phyloP scores from a whole-genome alignment of 139 green algal genomes.

The Choricystis sp. region DNA sequence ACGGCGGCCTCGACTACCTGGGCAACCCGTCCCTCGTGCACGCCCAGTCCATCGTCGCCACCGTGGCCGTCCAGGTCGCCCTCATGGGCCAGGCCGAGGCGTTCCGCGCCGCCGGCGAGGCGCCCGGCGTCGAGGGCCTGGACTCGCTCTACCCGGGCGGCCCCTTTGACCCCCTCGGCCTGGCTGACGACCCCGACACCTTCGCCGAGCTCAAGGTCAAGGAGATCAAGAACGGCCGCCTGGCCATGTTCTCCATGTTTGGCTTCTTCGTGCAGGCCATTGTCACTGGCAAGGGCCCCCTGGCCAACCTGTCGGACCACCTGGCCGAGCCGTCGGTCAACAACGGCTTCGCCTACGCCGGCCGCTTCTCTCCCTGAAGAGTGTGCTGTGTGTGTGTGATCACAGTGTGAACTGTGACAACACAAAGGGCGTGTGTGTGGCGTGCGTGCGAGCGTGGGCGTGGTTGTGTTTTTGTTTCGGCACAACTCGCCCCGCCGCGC shows the following conservation, averaged over 20 bases:
- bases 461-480: too few relatives aligned
- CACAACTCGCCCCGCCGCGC: too few relatives aligned
- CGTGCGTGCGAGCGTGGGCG: too few relatives aligned
- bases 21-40: slow-evolving; percentile 58
- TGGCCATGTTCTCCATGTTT: slow-evolving; percentile 87
- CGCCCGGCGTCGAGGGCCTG: slow-evolving; percentile 51
- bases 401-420: neutral
- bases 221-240: slow-evolving; percentile 94
- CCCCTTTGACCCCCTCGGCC: slow-evolving; percentile 74
- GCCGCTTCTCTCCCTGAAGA: slow-evolving; percentile 40
- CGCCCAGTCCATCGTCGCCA: slow-evolving; percentile 65
- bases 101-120: slow-evolving; percentile 78
- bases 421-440: neutral
- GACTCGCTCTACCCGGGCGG: slow-evolving; percentile 58
- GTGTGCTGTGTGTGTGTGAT: neutral
- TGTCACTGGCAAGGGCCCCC: slow-evolving; percentile 51
- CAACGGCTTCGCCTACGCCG: slow-evolving; percentile 65
- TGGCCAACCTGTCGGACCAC: slow-evolving; percentile 51
- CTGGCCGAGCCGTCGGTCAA: slow-evolving; percentile 48
- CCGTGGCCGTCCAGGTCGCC: slow-evolving; percentile 63
- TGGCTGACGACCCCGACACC: slow-evolving; percentile 71
- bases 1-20: slow-evolving; percentile 66
- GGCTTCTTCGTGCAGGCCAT: slow-evolving; percentile 77
- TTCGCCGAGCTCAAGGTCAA: slow-evolving; percentile 67
- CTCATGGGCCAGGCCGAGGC: slow-evolving; percentile 80